A percentile compares a stretch with the other conserved stretches of the same genome.
These are phyloP conservation scores for Hypoxylon sp. DNA, from an alignment of 2,329 filamentous ascomycete species.

Conservation along the genomic window DNA sequence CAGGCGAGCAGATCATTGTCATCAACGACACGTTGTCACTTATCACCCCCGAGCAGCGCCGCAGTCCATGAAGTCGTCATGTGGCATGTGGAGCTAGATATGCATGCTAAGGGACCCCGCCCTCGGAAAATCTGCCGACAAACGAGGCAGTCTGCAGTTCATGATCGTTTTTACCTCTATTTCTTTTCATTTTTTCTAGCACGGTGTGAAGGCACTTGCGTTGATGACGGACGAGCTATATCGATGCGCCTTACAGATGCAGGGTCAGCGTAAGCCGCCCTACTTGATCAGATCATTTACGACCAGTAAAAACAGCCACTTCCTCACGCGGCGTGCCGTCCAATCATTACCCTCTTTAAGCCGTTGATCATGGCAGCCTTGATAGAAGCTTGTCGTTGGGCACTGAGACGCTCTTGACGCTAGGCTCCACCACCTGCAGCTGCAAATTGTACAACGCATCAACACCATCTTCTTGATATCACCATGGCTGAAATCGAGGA, in stretches of 20 bases:
- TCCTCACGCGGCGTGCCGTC: conserved; percentile 40
- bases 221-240: conserved; percentile 24
- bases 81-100: conserved; percentile 35
- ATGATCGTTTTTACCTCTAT: conserved; percentile 12
- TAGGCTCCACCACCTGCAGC: conserved; percentile 47
- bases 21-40: conserved; percentile 37
- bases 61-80: conserved; percentile 30
- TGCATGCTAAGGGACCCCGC: conserved; percentile 31
- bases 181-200: conserved; percentile 15
- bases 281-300: conserved; percentile 40
- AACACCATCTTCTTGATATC: conserved; percentile 47
- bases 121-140: conserved; percentile 38
- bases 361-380: conserved; percentile 48
- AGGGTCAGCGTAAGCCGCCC: conserved; percentile 40
- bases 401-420: conserved; percentile 57
- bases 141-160: conserved; percentile 22
- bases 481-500: conserved; percentile 37
- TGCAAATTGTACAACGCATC: conserved; percentile 60
- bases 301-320: conserved; percentile 43
- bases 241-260: conserved; percentile 34
- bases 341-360: conserved; percentile 40
- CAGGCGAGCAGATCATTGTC: conserved; percentile 38
- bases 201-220: conserved; percentile 24
- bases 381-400: conserved; percentile 55
- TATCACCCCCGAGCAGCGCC: conserved; percentile 29